These are phyloP conservation scores for Boletus coccyginus DNA, from an alignment of 768 basidiomycete genomes.

Conservation along the genomic window DNA sequence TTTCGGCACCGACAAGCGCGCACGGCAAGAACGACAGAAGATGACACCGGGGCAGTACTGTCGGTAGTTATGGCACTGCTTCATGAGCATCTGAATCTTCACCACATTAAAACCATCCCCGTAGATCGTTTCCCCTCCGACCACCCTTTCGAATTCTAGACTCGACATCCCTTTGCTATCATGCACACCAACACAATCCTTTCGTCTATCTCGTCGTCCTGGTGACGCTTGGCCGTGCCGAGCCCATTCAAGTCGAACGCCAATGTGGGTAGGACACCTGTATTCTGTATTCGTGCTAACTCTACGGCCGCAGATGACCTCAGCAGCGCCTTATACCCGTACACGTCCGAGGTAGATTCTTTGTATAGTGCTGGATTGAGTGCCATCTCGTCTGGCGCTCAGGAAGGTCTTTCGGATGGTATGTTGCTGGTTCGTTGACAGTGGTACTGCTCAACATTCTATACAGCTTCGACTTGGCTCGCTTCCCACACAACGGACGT, in stretches of 20 bases:
- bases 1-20: conserved; percentile 1
- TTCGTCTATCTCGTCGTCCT: conserved; percentile 37
- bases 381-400: conserved; percentile 10
- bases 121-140: not conserved
- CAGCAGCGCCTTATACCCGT: conserved; percentile 37
- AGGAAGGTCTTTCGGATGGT: conserved; percentile 21
- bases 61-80: not conserved
- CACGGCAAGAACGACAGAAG: not conserved
- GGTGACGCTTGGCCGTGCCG: conserved; percentile 35
- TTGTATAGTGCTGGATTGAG: conserved; percentile 15
- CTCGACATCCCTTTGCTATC: not conserved
- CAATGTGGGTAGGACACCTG: conserved; percentile 36
- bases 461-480: conserved; percentile 20
- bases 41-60: not conserved
- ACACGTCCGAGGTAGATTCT: conserved; percentile 36
- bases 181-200: conserved; percentile 33
- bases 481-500: conserved; percentile 2
- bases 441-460: not conserved
- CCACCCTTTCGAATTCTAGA: conserved; percentile 1
- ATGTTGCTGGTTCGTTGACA: not conserved
- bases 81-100: too few species aligned
- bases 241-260: conserved; percentile 37
- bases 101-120: not conserved
- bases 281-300: conserved; percentile 4
- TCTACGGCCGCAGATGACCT: conserved; percentile 25